Conservation (phyloP, 768 basidiomycete genomes). For the Serendipita sp. region DNA sequence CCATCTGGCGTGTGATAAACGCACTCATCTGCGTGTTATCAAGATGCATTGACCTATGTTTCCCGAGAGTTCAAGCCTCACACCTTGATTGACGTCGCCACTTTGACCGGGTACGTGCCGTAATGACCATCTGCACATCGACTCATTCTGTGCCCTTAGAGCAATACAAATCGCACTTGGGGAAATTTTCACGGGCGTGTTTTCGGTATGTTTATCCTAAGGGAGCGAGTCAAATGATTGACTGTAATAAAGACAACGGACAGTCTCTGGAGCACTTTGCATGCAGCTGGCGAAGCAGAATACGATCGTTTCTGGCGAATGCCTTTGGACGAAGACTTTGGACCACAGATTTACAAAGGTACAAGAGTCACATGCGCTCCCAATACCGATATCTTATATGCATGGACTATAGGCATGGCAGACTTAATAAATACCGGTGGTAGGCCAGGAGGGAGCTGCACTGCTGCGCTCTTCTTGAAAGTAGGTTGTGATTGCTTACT, state of each 20-base stretch:
- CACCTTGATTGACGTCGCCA: constrained; percentile 76
- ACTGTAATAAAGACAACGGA: constrained; percentile 41
- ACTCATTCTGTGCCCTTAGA: constrained; percentile 21
- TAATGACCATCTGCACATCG: neutral
- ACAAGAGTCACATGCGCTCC: neutral
- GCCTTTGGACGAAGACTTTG: constrained; percentile 73
- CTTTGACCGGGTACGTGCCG: constrained; percentile 51
- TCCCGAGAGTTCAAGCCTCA: constrained; percentile 63
- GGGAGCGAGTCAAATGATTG: neutral
- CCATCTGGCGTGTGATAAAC: neutral
- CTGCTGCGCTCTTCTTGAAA: constrained; percentile 78
- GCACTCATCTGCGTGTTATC: neutral
- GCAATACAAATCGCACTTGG: constrained; percentile 62
- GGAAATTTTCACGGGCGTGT: constrained; percentile 62
- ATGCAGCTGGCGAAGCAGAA: constrained; percentile 53
- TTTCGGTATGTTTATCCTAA: constrained; percentile 33
- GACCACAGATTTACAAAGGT: constrained; percentile 46
- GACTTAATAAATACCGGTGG: constrained; percentile 43
- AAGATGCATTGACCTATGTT: constrained; percentile 74
- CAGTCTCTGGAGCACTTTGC: constrained; percentile 52
- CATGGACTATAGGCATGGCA: neutral
- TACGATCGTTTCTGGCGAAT: constrained; percentile 78
- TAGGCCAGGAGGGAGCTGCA: constrained; percentile 52
- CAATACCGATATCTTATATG: neutral
- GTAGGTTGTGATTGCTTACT: neutral